Evolutionary conservation across 1,284 basidiomycete species (phyloP).

Genomic region (Trametes polyzona): DNA sequence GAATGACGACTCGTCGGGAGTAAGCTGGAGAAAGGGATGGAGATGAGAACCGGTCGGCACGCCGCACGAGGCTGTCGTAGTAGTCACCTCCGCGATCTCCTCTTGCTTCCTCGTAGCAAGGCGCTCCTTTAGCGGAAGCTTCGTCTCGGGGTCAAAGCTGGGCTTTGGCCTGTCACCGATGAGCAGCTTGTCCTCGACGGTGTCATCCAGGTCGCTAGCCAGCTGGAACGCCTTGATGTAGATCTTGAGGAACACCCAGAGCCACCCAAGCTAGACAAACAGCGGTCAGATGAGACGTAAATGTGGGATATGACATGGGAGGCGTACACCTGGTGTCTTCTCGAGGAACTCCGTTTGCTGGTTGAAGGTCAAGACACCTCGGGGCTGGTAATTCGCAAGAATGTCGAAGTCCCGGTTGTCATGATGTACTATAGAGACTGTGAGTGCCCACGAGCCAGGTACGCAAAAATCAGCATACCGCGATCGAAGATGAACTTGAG

Average conservation of each 20-base stretch:
- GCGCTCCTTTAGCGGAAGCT: slow-evolving; percentile 59
- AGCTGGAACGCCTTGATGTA: slow-evolving; percentile 78
- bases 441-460: background rate
- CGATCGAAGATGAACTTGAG: slow-evolving; percentile 83
- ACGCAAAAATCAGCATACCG: slow-evolving; percentile 45
- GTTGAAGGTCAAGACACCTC: slow-evolving; percentile 51
- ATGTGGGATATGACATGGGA: background rate
- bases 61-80: background rate
- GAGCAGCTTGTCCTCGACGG: slow-evolving; percentile 75
- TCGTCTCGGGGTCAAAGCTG: slow-evolving; percentile 51
- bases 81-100: slow-evolving; percentile 58
- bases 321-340: slow-evolving; percentile 61
- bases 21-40: slow-evolving; percentile 52
- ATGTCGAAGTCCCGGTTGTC: slow-evolving; percentile 85
- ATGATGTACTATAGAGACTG: slow-evolving; percentile 54
- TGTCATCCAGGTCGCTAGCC: slow-evolving; percentile 76
- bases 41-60: background rate
- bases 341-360: slow-evolving; percentile 70
- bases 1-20: slow-evolving; percentile 59
- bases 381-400: slow-evolving; percentile 78
- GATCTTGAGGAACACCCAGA: slow-evolving; percentile 68
- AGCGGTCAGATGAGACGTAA: background rate
- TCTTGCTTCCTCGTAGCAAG: slow-evolving; percentile 52
- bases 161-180: slow-evolving; percentile 79
- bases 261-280: slow-evolving; percentile 62